A percentile compares a stretch with the other conserved stretches of the same genome.
Conservation (phyloP, 257 asterid genomes). For the Solanum habrochaites region DNA sequence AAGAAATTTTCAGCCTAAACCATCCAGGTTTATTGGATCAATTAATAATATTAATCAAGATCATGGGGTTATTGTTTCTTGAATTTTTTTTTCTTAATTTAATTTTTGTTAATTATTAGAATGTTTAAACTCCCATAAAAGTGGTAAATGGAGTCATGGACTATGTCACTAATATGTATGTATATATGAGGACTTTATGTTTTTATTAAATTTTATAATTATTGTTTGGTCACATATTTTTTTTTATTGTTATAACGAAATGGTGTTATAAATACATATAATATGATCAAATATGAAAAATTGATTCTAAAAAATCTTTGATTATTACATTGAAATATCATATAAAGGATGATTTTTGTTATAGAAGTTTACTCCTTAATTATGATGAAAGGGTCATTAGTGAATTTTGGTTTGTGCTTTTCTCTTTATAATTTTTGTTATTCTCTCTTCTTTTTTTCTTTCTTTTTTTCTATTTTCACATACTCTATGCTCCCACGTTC, state of each 20-base stretch:
- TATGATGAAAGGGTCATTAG: neutral
- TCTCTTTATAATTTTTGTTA: neutral
- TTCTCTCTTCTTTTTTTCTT: neutral
- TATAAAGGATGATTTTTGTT: neutral
- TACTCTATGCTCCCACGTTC: neutral
- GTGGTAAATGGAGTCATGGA: neutral
- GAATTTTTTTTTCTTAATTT: neutral
- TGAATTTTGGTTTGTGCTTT: neutral
- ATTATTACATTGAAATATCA: neutral
- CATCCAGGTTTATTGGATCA: neutral
- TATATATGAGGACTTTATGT: neutral
- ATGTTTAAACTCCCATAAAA: neutral
- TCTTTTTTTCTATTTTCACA: too few species aligned
- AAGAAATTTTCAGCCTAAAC: constrained; percentile 2
- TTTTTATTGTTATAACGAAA: neutral
- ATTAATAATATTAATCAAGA: neutral
- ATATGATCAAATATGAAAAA: neutral
- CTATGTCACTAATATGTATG: neutral
- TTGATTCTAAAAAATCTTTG: neutral
- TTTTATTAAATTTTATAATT: neutral
- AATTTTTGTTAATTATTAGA: neutral
- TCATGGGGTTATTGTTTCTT: neutral
- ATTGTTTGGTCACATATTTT: neutral
- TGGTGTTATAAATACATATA: neutral
- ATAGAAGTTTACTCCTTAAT: neutral